Evolutionary conservation across 2,329 filamentous ascomycete genomes (phyloP).

Genomic region (Fusarium temperatum): DNA sequence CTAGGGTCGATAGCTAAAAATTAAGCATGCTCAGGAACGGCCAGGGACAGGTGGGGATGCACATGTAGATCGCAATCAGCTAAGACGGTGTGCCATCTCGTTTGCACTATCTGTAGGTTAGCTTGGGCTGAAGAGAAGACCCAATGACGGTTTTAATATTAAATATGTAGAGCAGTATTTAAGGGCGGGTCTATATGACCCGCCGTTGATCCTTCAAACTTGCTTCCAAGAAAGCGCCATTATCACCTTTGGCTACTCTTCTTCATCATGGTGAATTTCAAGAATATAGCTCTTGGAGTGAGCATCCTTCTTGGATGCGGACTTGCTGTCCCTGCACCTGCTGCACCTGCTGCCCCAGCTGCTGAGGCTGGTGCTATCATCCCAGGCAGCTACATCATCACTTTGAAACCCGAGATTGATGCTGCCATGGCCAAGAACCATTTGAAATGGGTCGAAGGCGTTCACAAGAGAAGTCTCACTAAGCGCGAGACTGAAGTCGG

Average conservation of each 20-base stretch:
- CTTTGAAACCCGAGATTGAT: slow-evolving; percentile 58
- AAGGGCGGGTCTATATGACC: background rate
- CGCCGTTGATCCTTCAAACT: background rate
- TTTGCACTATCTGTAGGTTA: background rate
- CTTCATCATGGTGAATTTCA: slow-evolving; percentile 7
- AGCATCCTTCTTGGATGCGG: slow-evolving; percentile 9
- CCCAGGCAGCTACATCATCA: slow-evolving; percentile 64
- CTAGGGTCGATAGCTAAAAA: background rate
- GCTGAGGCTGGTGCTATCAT: slow-evolving; percentile 32
- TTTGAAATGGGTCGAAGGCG: slow-evolving; percentile 56
- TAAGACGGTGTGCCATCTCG: background rate
- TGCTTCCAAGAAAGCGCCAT: no score
- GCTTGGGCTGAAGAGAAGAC: background rate
- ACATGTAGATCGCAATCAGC: slow-evolving; percentile 6
- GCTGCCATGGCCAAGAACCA: slow-evolving; percentile 57
- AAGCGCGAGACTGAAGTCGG: slow-evolving; percentile 51
- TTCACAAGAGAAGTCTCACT: slow-evolving; percentile 62
- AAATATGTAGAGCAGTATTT: background rate
- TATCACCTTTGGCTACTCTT: background rate
- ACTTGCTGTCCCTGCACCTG: slow-evolving; percentile 3
- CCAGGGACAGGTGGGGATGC: background rate
- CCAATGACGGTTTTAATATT: background rate
- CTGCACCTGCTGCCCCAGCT: background rate
- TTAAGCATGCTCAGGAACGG: background rate
- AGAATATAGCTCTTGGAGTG: background rate